Base-by-base conservation (phyloP, 1,139 yeast genomes). In the Meyerozyma athensensis region DNA sequence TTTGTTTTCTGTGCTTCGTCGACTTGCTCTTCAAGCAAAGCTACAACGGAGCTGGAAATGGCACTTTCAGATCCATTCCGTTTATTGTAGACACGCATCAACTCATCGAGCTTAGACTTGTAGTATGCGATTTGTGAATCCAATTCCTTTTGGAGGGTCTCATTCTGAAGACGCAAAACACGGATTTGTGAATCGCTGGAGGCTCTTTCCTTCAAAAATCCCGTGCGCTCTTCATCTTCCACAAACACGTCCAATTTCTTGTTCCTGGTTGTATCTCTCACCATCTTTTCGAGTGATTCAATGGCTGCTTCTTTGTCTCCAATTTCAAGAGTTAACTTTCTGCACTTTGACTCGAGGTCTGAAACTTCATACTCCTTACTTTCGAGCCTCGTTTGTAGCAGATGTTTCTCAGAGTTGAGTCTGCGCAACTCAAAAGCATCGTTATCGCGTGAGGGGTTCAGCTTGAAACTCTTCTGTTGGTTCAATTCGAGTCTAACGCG, bases 121-220 rank as follows among this genome's bases (percentile, higher is more conserved):
- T 54, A 58, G 35, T 50, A 58, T 18, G 53, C 49, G 5, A 59
- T 35, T 35, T 68, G 68, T 16, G 57, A 50, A 26, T 66, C 65
- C 34, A 53, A 50, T 18, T 61, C 63, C 17, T 58, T 59, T 35
- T 58, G 58, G 33, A 63, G 26, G 14, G 59, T 56, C 19, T 65
- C 69, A 20, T 60, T 48, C 30, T 71, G 76, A 18, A 58, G 47
- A 40, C 65, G 61, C 23, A 67, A 45, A 19, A 63, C 47, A 36
- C 63, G 62, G 19, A 69, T 48, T 38, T 58, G 58, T n/a, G 59
- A 53, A 34, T 68, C 72, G 40, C 58, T 59, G 4, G 53, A 52
- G 2, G 63, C 48, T 36, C 60, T 65, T 3, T 59, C 44, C 42
- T 49, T 63, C 36, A 63, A 36, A 12, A 65, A 43, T 20, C 59